Percentiles rank a stretch among this genome's conserved stretches.
Evolutionary conservation across 331 rosid species (phyloP).

Genomic region (Quercus phellos): DNA sequence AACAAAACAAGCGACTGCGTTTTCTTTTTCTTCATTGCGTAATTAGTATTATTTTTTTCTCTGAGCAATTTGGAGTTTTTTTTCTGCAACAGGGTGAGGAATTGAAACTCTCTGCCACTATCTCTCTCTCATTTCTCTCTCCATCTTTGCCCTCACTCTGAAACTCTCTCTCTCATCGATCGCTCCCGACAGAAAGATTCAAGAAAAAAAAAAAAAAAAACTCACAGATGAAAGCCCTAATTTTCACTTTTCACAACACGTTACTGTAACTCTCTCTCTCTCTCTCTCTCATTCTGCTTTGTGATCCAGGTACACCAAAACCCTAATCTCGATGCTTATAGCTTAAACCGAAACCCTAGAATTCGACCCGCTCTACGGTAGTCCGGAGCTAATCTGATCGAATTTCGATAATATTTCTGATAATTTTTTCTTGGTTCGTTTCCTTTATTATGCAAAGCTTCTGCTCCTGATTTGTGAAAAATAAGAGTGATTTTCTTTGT

Average conservation of each 20-base stretch:
- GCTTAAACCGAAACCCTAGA: constrained; percentile 39
- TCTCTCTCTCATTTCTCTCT: background rate
- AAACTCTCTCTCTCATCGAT: constrained; percentile 31
- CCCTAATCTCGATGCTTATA: constrained; percentile 46
- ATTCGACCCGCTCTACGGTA: constrained; percentile 9
- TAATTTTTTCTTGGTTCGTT: background rate
- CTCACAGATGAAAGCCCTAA: constrained; percentile 15
- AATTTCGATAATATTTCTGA: constrained; percentile 3
- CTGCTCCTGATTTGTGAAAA: constrained; percentile 23
- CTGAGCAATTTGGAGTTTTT: background rate
- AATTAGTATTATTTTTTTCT: background rate
- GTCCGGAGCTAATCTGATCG: constrained; percentile 23
- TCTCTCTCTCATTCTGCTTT: background rate
- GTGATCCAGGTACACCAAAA: constrained; percentile 51
- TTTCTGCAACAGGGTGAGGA: constrained; percentile 11
- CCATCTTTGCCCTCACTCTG: background rate
- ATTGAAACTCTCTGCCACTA: constrained; percentile 2
- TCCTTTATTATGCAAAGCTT: background rate
- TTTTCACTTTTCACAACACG: background rate
- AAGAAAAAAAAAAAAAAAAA: constrained; percentile 16
- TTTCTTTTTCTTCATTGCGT: background rate
- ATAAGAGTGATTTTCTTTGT: constrained; percentile 24
- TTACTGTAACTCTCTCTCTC: constrained; percentile 9
- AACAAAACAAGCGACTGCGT: constrained; percentile 5
- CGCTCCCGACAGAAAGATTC: constrained; percentile 2